Evolutionary conservation across 306 rosid genomes (phyloP).

Genomic region (Acacia melanoxylon): DNA sequence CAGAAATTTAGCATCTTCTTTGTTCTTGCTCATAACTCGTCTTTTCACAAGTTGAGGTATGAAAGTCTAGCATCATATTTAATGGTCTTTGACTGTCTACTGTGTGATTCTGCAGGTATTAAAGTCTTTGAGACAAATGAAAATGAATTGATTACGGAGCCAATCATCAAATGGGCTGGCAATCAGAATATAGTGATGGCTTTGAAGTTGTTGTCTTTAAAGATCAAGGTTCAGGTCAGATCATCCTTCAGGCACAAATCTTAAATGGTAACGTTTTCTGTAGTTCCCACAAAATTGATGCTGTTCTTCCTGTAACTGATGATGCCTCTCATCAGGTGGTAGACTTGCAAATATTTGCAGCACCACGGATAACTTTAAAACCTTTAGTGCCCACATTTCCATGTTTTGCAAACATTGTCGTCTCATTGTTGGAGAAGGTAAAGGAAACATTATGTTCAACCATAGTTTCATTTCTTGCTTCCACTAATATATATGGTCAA

Average conservation of each 20-base stretch:
- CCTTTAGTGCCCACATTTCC: conserved; percentile 96
- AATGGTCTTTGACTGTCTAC: conserved; percentile 6
- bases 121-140: conserved; percentile 80
- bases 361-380: conserved; percentile 67
- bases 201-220: conserved; percentile 52
- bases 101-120: conserved; percentile 54
- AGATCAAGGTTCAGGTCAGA: conserved; percentile 70
- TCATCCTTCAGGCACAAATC: conserved; percentile 18
- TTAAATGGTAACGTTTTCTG: conserved; percentile 28
- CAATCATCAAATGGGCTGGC: conserved; percentile 83
- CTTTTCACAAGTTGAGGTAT: neutral
- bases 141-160: conserved; percentile 84
- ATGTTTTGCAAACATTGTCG: conserved; percentile 70
- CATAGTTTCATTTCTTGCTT: conserved; percentile 1
- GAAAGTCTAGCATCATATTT: neutral
- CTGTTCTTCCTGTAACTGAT: conserved; percentile 37
- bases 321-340: conserved; percentile 63
- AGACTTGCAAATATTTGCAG: conserved; percentile 77
- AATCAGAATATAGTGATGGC: conserved; percentile 73
- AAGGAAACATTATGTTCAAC: conserved; percentile 16
- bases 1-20: neutral
- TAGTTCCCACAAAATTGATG: conserved; percentile 10
- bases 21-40: neutral
- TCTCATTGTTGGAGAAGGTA: conserved; percentile 92
- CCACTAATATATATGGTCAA: conserved; percentile 12